phyloP scores from a whole-genome alignment of 257 asterid species.

The Solanum lignicaule region DNA sequence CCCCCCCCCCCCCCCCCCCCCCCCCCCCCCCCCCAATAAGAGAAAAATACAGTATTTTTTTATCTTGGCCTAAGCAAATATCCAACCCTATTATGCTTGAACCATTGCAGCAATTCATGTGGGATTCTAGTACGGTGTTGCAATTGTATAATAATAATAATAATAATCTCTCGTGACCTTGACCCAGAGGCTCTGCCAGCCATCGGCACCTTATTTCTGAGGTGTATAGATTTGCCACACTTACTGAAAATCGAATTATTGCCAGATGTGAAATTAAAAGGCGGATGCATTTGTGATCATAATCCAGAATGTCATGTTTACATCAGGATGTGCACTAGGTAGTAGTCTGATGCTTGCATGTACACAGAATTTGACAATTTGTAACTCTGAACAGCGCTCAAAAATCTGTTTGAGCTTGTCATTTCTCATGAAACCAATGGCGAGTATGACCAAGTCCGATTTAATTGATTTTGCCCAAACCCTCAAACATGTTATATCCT shows the following conservation, averaged over 20 bases:
- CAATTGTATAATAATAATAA: neutral
- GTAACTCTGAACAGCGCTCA: neutral
- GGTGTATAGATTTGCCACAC: neutral
- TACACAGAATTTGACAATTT: neutral
- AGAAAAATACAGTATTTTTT: neutral
- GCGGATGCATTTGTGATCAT: neutral
- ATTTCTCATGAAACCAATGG: neutral
- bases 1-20: too few relatives aligned
- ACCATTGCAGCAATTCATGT: neutral
- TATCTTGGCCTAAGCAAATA: neutral
- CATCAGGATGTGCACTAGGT: neutral
- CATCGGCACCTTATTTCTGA: neutral
- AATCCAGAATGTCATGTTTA: neutral
- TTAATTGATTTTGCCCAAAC: neutral
- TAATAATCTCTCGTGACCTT: neutral
- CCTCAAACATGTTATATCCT: neutral
- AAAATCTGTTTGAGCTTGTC: neutral
- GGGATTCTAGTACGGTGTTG: neutral
- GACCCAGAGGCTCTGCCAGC: neutral
- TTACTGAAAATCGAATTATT: neutral
- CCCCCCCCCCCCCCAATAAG: too few relatives aligned
- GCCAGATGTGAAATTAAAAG: neutral
- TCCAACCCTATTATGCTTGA: neutral
- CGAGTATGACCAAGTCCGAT: neutral
- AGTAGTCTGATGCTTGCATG: neutral